Conservation (phyloP, 495 filamentous ascomycete species). For the Polyplosphaeria fusca region DNA sequence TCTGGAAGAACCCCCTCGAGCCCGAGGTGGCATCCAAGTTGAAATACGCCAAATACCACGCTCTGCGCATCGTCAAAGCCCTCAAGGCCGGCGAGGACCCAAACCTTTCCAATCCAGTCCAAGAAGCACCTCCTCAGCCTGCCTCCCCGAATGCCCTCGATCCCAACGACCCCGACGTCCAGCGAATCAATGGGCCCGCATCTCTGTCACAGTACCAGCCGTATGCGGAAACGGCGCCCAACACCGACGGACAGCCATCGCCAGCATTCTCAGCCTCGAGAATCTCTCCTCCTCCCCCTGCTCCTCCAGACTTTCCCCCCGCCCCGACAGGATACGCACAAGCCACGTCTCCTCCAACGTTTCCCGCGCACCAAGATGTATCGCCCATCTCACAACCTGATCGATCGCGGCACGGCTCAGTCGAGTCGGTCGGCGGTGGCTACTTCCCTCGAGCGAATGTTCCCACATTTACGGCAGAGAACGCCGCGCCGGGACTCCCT, state of each 20-base stretch:
- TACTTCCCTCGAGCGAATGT: conserved; percentile 52
- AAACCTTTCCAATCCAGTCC: conserved; percentile 79
- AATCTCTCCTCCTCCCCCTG: conserved; percentile 22
- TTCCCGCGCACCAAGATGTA: conserved; percentile 37
- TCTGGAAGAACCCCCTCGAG: conserved; percentile 78
- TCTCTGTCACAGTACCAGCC: conserved; percentile 34
- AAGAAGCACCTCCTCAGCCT: conserved; percentile 48
- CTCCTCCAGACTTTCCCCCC: conserved; percentile 15
- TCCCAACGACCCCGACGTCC: conserved; percentile 61
- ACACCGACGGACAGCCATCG: conserved; percentile 51
- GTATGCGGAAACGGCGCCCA: conserved; percentile 30
- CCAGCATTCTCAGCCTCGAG: conserved; percentile 22
- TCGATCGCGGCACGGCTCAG: conserved; percentile 28
- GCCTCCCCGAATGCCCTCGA: conserved; percentile 45
- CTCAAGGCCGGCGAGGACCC: conserved; percentile 89
- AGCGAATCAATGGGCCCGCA: conserved; percentile 45
- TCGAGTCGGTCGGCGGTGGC: conserved; percentile 47
- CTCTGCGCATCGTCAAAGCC: conserved; percentile 83
- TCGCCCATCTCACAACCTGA: conserved; percentile 42
- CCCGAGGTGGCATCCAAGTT: conserved; percentile 78
- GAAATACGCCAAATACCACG: conserved; percentile 96
- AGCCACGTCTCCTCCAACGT: conserved; percentile 23
- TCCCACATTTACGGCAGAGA: conserved; percentile 42
- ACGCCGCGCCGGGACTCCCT: conserved; percentile 15
- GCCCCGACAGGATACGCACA: conserved; percentile 14